These are phyloP conservation scores for Elsinoe fawcettii DNA, from an alignment of 2,329 filamentous ascomycete species.

Conservation along the genomic window DNA sequence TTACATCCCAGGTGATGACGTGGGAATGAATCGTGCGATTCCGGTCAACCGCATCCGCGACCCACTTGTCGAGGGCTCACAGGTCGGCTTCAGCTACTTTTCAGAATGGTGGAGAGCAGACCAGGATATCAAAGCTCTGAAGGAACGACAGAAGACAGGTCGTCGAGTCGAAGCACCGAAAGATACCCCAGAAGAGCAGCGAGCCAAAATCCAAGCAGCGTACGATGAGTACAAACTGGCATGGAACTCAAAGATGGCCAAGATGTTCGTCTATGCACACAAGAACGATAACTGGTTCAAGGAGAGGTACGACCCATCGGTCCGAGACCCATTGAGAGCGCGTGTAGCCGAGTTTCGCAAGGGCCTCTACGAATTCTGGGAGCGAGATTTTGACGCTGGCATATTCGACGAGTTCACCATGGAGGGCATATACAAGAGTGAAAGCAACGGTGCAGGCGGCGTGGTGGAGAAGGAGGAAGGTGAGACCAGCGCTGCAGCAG, in stretches of 20 bases:
- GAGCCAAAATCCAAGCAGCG: conserved; percentile 64
- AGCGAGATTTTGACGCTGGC: conserved; percentile 74
- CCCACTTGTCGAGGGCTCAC: conserved; percentile 64
- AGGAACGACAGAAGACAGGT: conserved; percentile 60
- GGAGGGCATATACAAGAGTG: conserved; percentile 87
- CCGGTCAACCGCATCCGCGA: conserved; percentile 62
- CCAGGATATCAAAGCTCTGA: conserved; percentile 74
- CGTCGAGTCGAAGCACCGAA: conserved; percentile 58
- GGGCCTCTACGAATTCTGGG: conserved; percentile 76
- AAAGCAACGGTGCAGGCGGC: conserved; percentile 78
- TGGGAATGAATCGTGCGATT: conserved; percentile 31
- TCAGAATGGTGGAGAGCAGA: conserved; percentile 81
- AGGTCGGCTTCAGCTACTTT: conserved; percentile 79
- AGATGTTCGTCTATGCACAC: conserved; percentile 82
- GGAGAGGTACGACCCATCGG: conserved; percentile 82
- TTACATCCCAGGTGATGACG: conserved; percentile 70
- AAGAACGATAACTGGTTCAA: conserved; percentile 97
- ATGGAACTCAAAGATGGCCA: conserved; percentile 57
- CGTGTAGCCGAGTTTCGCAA: conserved; percentile 75
- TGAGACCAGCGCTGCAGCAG: conserved; percentile 82
- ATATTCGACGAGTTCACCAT: conserved; percentile 90
- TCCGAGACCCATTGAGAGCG: conserved; percentile 64
- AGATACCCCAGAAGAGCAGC: conserved; percentile 68
- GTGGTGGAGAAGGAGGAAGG: conserved; percentile 91
- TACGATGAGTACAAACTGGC: conserved; percentile 55